Base-by-base conservation (phyloP, 75 land plant genomes). In the Pinus albicaulis region DNA sequence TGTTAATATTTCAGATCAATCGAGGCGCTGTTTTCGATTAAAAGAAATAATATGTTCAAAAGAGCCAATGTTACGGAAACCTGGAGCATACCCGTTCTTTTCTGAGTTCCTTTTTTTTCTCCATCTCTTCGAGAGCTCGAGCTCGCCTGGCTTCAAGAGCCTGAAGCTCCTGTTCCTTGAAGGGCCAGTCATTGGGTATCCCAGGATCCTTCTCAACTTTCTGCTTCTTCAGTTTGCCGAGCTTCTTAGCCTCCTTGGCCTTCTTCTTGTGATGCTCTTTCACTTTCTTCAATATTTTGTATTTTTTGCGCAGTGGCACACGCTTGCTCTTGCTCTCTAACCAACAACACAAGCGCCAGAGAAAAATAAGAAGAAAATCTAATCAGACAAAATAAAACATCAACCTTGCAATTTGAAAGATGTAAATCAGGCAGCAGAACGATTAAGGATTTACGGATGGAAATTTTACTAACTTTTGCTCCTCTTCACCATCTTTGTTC, bases 131-230 rank as follows among this genome's bases (percentile, higher is more conserved):
- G 2, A 91, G 56, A 0, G 82, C 92, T 17, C 95, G 91, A 12
- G 93, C 91, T 6, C 98, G 82, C 8, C 94, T 82, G 14, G 77
- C 96, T 76, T 95, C 96, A 11, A 93, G 87, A 16, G 92, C 92
- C 76, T 88, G 86, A 73, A 95, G 92, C 86, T 95, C 98, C 79
- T 95, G 91, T 55, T 95, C 98, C 85, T 88, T 93, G 80, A 93
- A 95, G 20, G 98, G 98, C 96, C 96, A 93, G 41, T 95, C 96
- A 84, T 91, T 93, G 65, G 98, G 98, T 38, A 91, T 93, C 0
- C 96, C 96, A 0, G 96, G 98, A 72, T 95, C 98, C 77, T 95
- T 95, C 80, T 93, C 94, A 17, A 86, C 89, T 79, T 92, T 94
- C n/a, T 36, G 12, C 81, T 86, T 91, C 58, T 58, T 71, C 15